Base-by-base conservation (phyloP, 2,329 filamentous ascomycete genomes). In the Curvularia spicifera region DNA sequence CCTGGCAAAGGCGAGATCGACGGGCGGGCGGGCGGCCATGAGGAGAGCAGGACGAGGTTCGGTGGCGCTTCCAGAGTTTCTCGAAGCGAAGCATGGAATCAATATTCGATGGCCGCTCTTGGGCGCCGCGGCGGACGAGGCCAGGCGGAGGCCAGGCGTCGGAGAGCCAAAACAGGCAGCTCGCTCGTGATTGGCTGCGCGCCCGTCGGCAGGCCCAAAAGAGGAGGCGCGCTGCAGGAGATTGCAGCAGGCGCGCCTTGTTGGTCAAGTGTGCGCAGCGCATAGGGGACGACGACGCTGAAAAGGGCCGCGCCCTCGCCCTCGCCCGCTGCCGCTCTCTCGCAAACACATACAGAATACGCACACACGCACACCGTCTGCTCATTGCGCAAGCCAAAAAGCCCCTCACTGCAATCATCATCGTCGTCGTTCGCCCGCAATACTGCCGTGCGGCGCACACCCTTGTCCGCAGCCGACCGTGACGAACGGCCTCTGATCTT, bases 1-100 rank as follows among this genome's bases (percentile, higher is more conserved):
- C 61, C 57, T 65, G 42, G 73, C 64, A 57, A 79, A 80, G 40
- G 51, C 62, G 39, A 35, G 10, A 53, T 72, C 66, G 53, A 70
- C 65, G 48, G 65, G 52, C 12, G 28, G 43, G 24, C 44, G 44
- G 26, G 61, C 54, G 51, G 68, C 24, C 64, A 69, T 69, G 56
- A 35, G 26, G 45, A 42, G 53, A 29, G 33, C 22, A 24, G 9
- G 53, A 49, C 12, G 39, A 24, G 33, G 51, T 63, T 65, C 64
- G 67, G 64, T 67, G 70, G 68, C 66, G 64, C 58, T 42, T 50
- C 50, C 51, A 49, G 56, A 61, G 60, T 40, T 63, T 65, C 62
- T 63, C 57, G 63, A 68, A 61, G 60, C 54, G 20, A 61, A 56
- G 44, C 43, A 54, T 57, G 46, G 61, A 61, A 35, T 48, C 29